Evolutionary conservation across 441 rosid genomes (phyloP), one percentile per base, ranked within the genome.

Genomic region (Codiaeum variegatum): DNA sequence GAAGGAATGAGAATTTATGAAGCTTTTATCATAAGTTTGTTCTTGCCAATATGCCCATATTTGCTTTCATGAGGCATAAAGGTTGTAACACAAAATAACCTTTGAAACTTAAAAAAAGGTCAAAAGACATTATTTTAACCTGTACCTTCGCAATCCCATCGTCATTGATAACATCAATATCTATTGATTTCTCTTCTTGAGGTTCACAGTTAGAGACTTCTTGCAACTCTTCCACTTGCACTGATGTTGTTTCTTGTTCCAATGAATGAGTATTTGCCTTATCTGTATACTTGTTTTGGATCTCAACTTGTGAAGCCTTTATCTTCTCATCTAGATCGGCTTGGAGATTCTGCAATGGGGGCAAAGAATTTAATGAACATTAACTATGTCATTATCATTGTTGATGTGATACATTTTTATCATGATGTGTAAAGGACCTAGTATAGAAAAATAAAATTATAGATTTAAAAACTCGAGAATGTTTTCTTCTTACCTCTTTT

Each of bases 241-340:
- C 19, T 67, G 58, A 56, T 49, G 16, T 28, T 24, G 76, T 72
- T 71, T 71, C 78, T 70, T 81, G 59, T 6, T 68, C 76, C 67
- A 56, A 5, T 16, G 64, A 66, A 47, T 31, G 72, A 38, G 9
- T 58, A 19, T 74, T 75, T 46, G 66, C 15, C 26, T 77, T 73
- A 78, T 54, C 32, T 13, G 23, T 54, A 36, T 75, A 63, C 62
- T 69, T 66, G 26, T 72, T 61, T 63, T 47, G 46, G 31, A 62
- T 61, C 72, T 79, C 82, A 67, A 66, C 63, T 79, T 77, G 70
- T 58, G 56, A 44, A 69, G 15, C 31, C 74, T 72, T 59, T 31
- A 2, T 64, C 36, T 55, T 21, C 16, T 55, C 60, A 6, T 23
- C 23, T 23, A 23, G 10, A 6, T 21, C 29, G 1, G 13, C 4